phyloP scores from a whole-genome alignment of 176 grass and related monocot species.

The Bonia amplexicaulis region DNA sequence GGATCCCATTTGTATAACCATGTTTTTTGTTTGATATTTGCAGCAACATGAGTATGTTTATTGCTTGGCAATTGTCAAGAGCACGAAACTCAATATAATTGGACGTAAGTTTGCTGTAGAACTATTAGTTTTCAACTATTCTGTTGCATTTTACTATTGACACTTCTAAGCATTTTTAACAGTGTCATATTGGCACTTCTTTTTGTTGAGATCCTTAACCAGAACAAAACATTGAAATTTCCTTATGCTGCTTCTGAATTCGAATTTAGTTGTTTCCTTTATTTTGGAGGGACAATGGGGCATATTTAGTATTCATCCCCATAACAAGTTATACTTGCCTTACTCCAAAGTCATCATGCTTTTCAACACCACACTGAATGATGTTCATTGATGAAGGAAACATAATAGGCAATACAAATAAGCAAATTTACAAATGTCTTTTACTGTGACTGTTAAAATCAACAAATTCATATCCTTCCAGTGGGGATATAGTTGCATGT shows the following conservation, averaged over 20 bases:
- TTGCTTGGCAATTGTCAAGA: slow-evolving; percentile 74
- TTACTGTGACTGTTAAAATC: neutral
- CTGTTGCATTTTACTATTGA: neutral
- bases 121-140: neutral
- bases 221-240: neutral
- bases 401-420: neutral
- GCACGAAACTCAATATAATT: slow-evolving; percentile 71
- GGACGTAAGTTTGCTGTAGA: slow-evolving; percentile 54
- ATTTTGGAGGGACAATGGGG: neutral
- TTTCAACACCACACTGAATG: neutral
- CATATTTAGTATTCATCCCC: neutral
- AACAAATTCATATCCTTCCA: neutral
- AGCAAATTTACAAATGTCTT: neutral
- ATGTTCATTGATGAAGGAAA: neutral
- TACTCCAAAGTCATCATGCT: neutral
- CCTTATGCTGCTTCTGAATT: neutral
- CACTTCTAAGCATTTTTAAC: neutral
- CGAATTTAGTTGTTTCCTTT: neutral
- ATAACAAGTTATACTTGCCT: neutral
- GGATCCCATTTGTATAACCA: neutral
- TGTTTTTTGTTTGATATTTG: slow-evolving; percentile 6
- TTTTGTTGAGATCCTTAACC: neutral
- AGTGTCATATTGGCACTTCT: neutral
- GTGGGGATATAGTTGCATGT: neutral
- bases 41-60: slow-evolving; percentile 65